Conservation (phyloP, 305 asterid genomes). For the Solanum hybrid region DNA sequence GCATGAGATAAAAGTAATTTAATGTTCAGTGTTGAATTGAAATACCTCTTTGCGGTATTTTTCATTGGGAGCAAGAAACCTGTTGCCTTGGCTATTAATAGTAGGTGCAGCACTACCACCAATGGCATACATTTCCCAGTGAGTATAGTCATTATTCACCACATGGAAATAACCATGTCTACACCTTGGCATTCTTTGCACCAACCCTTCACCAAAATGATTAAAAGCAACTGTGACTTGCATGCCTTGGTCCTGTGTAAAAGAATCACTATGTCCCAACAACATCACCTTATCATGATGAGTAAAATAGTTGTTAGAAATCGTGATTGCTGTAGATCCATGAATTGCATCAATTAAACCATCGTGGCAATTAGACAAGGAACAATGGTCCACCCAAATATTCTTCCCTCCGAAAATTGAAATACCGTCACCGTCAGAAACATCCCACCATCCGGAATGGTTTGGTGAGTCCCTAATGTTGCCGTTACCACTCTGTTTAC, state of each 20-base stretch:
- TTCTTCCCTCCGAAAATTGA: constrained; percentile 42
- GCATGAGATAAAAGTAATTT: background rate
- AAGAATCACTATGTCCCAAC: constrained; percentile 61
- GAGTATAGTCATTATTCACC: constrained; percentile 76
- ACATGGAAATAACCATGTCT: constrained; percentile 83
- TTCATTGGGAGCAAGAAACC: constrained; percentile 63
- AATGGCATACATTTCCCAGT: constrained; percentile 81
- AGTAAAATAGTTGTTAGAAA: constrained; percentile 65
- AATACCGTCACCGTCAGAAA: constrained; percentile 68
- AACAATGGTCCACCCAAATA: constrained; percentile 74
- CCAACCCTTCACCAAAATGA: constrained; percentile 79
- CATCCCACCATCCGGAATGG: constrained; percentile 57
- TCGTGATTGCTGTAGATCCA: constrained; percentile 72
- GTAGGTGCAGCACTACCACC: constrained; percentile 85
- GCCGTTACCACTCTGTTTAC: constrained; percentile 41
- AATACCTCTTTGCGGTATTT: constrained; percentile 40
- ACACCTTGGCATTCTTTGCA: constrained; percentile 93
- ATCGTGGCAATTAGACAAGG: constrained; percentile 59
- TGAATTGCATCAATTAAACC: constrained; percentile 72
- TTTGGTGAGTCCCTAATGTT: constrained; percentile 49
- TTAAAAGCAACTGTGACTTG: constrained; percentile 74
- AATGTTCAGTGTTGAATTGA: background rate
- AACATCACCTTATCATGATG: constrained; percentile 84
- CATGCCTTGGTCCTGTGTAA: constrained; percentile 45
- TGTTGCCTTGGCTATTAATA: constrained; percentile 67